Base-by-base conservation (phyloP, 1,284 basidiomycete genomes). In the Ceratobasidium sp. region DNA sequence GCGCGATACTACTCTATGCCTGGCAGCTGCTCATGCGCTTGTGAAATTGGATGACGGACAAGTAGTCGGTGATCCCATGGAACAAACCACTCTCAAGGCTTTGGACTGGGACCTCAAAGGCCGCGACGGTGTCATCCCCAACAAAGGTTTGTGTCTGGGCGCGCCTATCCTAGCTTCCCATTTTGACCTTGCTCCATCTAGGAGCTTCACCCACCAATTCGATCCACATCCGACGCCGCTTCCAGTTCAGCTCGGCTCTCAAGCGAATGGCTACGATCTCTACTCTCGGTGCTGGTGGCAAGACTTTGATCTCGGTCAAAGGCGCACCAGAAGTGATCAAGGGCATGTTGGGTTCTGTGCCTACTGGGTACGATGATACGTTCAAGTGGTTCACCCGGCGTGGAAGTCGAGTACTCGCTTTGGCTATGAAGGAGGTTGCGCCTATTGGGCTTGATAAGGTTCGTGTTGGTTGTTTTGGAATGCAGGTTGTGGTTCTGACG, bases 31-130 rank as follows among this genome's bases (percentile, higher is more conserved):
- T 0, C 98, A 99, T 82, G 97, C 98, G 0, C 87, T 99, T 2
- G 97, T 99, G 25, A 88, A 95, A 69, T 88, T 99, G 51, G 94
- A 95, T 80, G 96, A 98, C 81, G 97, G 96, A 3, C 92, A 91
- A 0, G 87, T 98, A 49, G 97, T 99, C 46, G 98, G 97, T 17
- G 98, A 99, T 83, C 97, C 98, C 0, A 99, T 99, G 97, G 97
- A 99, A 84, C 97, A 97, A 86, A 97, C 95, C 0, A 97, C 97
- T 0, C 86, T 99, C 19, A 95, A 96, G 79, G 93, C 96, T 0
- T 88, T 99, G 62, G 91, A 95, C 77, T 99, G 97, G 97, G 90
- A 91, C 79, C 84, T 99, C 25, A 73, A 52, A 64, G 70, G 70
- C 7, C 57, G 70, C 1, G 70, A 73, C 22, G 70, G 70, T 13